Percentiles rank a stretch among this genome's conserved stretches.
These are phyloP conservation scores for Botrytis paeoniae DNA, from an alignment of 2,329 filamentous ascomycete genomes.

Conservation along the genomic window DNA sequence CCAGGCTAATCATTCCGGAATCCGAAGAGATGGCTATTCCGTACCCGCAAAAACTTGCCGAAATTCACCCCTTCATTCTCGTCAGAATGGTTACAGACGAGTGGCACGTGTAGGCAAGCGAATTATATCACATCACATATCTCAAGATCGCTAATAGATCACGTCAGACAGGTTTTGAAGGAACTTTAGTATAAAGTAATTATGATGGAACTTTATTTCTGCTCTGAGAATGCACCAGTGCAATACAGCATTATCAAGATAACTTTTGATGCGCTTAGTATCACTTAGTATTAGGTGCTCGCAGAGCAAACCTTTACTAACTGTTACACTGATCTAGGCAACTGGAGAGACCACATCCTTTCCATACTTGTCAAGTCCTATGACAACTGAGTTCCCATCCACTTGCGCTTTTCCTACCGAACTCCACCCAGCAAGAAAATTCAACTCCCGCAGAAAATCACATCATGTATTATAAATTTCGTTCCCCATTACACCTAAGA, in stretches of 20 bases:
- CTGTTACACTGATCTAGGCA: neutral
- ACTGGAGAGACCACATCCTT: neutral
- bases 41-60: neutral
- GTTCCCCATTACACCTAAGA: neutral
- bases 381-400: neutral
- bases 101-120: neutral
- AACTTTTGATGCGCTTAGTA: neutral
- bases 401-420: neutral
- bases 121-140: neutral
- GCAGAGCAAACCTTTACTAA: neutral
- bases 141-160: neutral
- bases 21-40: neutral
- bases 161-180: neutral
- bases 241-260: neutral
- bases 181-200: neutral
- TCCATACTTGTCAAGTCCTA: neutral
- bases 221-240: neutral
- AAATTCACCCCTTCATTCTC: neutral
- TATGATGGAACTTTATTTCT: neutral
- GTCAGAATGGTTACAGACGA: neutral
- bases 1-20: too few relatives aligned
- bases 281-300: neutral
- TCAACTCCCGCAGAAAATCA: neutral
- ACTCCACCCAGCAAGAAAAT: neutral
- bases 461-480: too few relatives aligned